Evolutionary conservation across 2,329 filamentous ascomycete species (phyloP).

Genomic region (Aspergillus fumigatiaffinis): DNA sequence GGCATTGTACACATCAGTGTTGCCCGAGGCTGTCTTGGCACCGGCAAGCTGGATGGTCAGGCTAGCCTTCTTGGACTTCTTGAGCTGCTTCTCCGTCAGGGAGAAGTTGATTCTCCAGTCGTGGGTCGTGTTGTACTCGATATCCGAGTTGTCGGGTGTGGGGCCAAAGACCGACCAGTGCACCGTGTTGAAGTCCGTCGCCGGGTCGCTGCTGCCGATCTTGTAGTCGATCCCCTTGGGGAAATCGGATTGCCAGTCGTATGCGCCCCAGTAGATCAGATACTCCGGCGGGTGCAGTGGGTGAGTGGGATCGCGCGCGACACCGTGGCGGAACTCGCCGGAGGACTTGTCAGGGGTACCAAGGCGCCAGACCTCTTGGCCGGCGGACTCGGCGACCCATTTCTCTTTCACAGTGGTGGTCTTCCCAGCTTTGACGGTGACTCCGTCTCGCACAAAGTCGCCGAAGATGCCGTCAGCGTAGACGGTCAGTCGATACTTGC

Average conservation of each 20-base stretch:
- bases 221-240: constrained; percentile 56
- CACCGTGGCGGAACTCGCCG: constrained; percentile 59
- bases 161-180: constrained; percentile 63
- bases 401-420: constrained; percentile 35
- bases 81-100: constrained; percentile 41
- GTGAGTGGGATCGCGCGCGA: constrained; percentile 46
- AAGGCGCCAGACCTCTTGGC: constrained; percentile 59
- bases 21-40: constrained; percentile 59
- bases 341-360: constrained; percentile 59
- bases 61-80: constrained; percentile 47
- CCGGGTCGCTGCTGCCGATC: constrained; percentile 50
- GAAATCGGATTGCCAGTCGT: constrained; percentile 59
- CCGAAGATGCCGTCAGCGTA: constrained; percentile 62
- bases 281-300: constrained; percentile 55
- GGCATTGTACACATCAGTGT: constrained; percentile 57
- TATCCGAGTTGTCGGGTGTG: constrained; percentile 35
- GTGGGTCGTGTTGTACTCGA: constrained; percentile 42
- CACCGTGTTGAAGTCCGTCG: constrained; percentile 58
- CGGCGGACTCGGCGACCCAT: constrained; percentile 55
- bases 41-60: constrained; percentile 62
- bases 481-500: constrained; percentile 59
- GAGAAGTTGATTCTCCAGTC: constrained; percentile 59
- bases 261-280: constrained; percentile 58
- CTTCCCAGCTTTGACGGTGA: constrained; percentile 43
- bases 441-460: constrained; percentile 52